phyloP scores from a whole-genome alignment of 306 rosid genomes.

The Quercus parvula region DNA sequence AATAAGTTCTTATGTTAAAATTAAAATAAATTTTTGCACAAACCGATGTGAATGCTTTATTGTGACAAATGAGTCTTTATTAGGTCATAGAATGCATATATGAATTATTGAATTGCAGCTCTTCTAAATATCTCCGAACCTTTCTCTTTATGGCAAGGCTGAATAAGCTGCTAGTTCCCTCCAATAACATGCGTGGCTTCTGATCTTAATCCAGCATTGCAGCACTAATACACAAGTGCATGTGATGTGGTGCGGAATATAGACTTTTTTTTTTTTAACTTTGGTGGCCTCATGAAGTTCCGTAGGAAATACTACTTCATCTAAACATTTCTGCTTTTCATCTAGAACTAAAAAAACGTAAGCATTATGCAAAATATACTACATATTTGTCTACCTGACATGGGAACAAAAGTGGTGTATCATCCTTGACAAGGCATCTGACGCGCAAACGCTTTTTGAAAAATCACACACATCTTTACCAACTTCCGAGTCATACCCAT shows the following conservation, averaged over 20 bases:
- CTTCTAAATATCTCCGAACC: too few relatives aligned
- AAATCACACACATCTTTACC: not conserved
- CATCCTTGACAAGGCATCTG: not conserved
- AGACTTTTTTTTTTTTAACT: not conserved
- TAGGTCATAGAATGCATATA: too few relatives aligned
- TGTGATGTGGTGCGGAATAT: not conserved
- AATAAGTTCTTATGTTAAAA: too few relatives aligned
- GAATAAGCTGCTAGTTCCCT: too few relatives aligned
- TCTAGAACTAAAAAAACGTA: not conserved
- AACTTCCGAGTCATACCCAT: too few relatives aligned
- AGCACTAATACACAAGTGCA: not conserved
- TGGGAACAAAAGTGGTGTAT: not conserved
- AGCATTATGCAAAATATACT: not conserved
- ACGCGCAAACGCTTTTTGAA: not conserved
- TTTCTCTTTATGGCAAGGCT: too few relatives aligned
- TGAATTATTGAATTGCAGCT: too few relatives aligned
- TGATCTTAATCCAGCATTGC: too few relatives aligned
- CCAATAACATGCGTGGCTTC: too few relatives aligned
- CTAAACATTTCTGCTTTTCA: not conserved
- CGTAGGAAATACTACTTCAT: not conserved
- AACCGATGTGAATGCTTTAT: too few relatives aligned
- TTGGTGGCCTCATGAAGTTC: not conserved
- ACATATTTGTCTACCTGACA: not conserved
- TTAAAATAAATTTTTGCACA: too few relatives aligned
- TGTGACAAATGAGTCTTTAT: too few relatives aligned